Conservation (phyloP, 176 grass and related monocot species). For the Ampelocalamus luodianensis region DNA sequence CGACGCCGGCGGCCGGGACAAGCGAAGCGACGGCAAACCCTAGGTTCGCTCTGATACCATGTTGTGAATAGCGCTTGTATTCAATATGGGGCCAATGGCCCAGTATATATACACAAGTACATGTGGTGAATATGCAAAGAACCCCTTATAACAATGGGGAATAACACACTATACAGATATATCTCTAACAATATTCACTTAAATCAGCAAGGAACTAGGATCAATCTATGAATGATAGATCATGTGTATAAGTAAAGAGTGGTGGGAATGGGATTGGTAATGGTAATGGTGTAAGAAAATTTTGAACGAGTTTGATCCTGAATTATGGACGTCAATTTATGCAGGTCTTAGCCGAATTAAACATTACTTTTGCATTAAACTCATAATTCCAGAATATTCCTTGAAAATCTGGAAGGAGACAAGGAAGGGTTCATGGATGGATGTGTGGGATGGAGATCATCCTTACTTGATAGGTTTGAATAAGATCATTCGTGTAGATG, state of each 20-base stretch:
- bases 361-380: background rate
- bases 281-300: background rate
- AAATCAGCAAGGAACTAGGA: background rate
- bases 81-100: too few relatives aligned
- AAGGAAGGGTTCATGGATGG: background rate
- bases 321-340: background rate
- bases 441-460: background rate
- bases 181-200: background rate
- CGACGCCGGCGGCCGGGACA: too few relatives aligned
- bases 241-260: background rate
- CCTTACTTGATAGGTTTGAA: constrained; percentile 90
- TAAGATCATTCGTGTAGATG: constrained; percentile 87
- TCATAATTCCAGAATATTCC: constrained; percentile 9
- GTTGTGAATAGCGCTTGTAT: too few relatives aligned
- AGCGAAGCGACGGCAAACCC: too few relatives aligned
- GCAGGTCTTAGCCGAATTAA: background rate
- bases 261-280: too few relatives aligned
- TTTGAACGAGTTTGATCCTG: background rate
- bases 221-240: background rate
- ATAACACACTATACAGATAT: too few relatives aligned
- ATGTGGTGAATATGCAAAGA: too few relatives aligned
- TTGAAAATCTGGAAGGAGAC: background rate
- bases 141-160: too few relatives aligned
- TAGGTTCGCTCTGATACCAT: too few relatives aligned
- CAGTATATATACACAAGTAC: too few relatives aligned